Base-by-base conservation (phyloP, 2,329 filamentous ascomycete genomes). In the Chaetothyriales sp. region DNA sequence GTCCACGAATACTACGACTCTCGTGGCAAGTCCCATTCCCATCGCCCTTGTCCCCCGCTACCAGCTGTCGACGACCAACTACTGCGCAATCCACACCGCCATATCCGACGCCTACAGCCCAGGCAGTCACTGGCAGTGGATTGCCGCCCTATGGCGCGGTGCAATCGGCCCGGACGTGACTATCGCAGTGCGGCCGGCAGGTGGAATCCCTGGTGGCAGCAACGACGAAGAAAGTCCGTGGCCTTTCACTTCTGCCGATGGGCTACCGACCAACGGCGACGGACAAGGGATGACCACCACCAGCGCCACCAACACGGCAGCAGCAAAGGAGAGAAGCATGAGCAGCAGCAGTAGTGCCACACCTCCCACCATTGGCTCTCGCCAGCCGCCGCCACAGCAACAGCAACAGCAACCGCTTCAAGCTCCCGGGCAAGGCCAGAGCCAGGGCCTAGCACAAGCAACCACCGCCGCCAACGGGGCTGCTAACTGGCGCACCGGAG, bases 81-180 rank as follows among this genome's bases (percentile, higher is more conserved):
- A 74, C 46, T 90, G 83, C 64, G 84, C 88, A 1, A 79, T 78
- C 50, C 72, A 75, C 12, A 80, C 89, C 44, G 83, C 84, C 1
- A 87, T 93, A 57, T 71, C 75, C 18, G 88, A 94, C 62, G 73
- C 76, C 5, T 95, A 93, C 65, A 77, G 80, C 15, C 81, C 85
- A 0, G 76, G 84, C n/a, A 88, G 94, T 61, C 90, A 96, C 68
- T 96, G 90, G 88, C 85, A 93, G 66, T 96, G 90, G 90, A 87
- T 92, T 73, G 90, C 90, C 36, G 90, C 85, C 44, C 76, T 95
- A 19, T 96, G 90, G 90, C 81, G 89, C 8, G 86, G 87, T 8
- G 84, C 86, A 49, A 75, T 89, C 1, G 86, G 84, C 0, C 80
- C 90, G 0, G 90, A 96, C 54, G 66, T 72, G 48, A 72, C 70